Evolutionary conservation across 805 yeast genomes (phyloP).

Genomic region (Yamadazyma olivae): DNA sequence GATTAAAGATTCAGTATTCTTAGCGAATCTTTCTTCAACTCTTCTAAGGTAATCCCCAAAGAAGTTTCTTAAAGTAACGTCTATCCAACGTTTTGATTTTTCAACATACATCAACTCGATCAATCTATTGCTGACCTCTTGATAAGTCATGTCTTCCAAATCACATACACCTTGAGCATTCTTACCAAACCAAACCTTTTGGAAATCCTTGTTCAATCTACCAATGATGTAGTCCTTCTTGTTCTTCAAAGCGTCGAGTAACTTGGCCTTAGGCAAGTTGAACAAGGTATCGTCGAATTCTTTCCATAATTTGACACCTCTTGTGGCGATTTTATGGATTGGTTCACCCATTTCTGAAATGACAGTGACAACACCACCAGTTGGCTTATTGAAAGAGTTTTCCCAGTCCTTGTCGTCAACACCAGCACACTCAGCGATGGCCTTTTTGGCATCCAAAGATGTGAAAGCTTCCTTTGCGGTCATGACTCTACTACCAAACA

Average conservation of each 20-base stretch:
- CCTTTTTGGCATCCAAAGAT: conserved; percentile 88
- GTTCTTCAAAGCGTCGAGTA: conserved; percentile 73
- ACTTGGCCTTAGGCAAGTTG: conserved; percentile 83
- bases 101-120: conserved; percentile 86
- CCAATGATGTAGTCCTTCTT: conserved; percentile 85
- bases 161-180: conserved; percentile 81
- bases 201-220: conserved; percentile 89
- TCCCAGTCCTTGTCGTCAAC: conserved; percentile 90
- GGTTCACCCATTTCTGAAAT: conserved; percentile 99
- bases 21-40: conserved; percentile 88
- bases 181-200: conserved; percentile 96
- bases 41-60: conserved; percentile 85
- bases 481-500: conserved; percentile 97
- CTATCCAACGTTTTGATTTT: conserved; percentile 84
- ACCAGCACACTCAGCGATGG: conserved; percentile 89
- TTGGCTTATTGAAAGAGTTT: conserved; percentile 85
- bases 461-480: conserved; percentile 95
- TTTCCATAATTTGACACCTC: conserved; percentile 97
- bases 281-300: conserved; percentile 94
- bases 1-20: conserved; percentile 60
- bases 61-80: conserved; percentile 78
- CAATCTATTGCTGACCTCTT: conserved; percentile 82
- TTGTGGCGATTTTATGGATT: conserved; percentile 95
- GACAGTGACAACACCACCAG: conserved; percentile 97
- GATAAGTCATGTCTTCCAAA: conserved; percentile 92